Base-by-base conservation (phyloP, 768 basidiomycete genomes). In the Boletus subcaerulescens region DNA sequence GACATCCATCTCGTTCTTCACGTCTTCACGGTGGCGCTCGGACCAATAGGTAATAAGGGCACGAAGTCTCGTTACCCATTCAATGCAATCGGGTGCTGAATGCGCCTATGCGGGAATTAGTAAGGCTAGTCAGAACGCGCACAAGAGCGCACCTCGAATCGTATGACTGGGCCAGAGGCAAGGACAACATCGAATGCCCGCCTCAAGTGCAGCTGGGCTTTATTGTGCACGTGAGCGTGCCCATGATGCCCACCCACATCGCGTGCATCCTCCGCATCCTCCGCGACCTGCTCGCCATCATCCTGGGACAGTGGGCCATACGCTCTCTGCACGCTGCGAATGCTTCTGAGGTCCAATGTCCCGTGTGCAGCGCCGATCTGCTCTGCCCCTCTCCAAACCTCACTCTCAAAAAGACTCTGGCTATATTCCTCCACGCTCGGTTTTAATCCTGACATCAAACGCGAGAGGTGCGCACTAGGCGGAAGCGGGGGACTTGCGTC, bases 21-120 rank as follows among this genome's bases (percentile, higher is more conserved):
- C 86, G 64, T 95, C 93, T 41, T 79, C 76, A 24, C 82, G 80
- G 61, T 93, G 88, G 20, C 86, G 80, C 44, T 82, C 77, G 50
- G 80, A 85, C 94, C 94, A 98, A 65, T 93, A 98, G 4, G 74
- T 67, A 39, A 86, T 71, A 33, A 95, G 77, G 26, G 80, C 80
- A 17, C 82, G 81, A 5, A 98, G 79, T 39, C 85, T 80, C 47
- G 82, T 79, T 46, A 97, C 84, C 96, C 95, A 98, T 65, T 98
- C 93, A 47, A 85, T 66, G 0, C 90, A 89, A 43, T 86, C 77
- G 32, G 67, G 73, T 51, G 81, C 74, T 22, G 85, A 85, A 74
- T 87, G 75, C 36, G 85, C 77, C 91, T 94, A 57, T 41, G 29
- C 24, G 38, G 33, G 26, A 33, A 43, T 48, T 24, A 50, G 32